phyloP scores from a whole-genome alignment of 768 basidiomycete genomes.

The Phlebiopsis flavidoalba region DNA sequence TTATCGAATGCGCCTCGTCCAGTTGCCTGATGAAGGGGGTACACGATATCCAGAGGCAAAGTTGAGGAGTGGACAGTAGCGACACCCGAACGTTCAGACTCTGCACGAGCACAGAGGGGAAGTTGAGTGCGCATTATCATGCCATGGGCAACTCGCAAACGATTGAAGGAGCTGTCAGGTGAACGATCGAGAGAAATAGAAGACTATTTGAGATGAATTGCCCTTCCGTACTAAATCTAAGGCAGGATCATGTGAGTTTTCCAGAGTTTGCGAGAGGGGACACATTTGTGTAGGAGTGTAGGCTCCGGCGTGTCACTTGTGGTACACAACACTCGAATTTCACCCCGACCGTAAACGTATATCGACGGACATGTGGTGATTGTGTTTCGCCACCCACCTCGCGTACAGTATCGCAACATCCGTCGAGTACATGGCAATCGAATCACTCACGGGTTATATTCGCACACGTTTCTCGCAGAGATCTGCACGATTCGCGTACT shows the following conservation, averaged over 20 bases:
- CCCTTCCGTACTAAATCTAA: slow-evolving; percentile 53
- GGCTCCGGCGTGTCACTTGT: not conserved
- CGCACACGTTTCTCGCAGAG: slow-evolving; percentile 40
- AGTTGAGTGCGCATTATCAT: slow-evolving; percentile 75
- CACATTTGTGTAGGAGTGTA: slow-evolving; percentile 1
- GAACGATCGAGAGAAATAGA: slow-evolving; percentile 60
- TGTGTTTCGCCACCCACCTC: not conserved
- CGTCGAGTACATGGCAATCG: not conserved
- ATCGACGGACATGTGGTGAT: not conserved
- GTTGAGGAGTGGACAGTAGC: slow-evolving; percentile 72
- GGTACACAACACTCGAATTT: not conserved
- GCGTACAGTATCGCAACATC: not conserved
- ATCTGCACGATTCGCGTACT: slow-evolving; percentile 48
- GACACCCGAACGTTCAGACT: slow-evolving; percentile 84
- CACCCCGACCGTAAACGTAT: too few species aligned
- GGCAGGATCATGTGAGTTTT: not conserved
- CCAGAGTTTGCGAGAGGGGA: not conserved
- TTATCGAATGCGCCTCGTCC: slow-evolving; percentile 83
- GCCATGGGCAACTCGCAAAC: slow-evolving; percentile 62
- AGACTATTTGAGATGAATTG: slow-evolving; percentile 62
- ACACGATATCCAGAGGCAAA: slow-evolving; percentile 79
- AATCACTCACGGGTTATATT: slow-evolving; percentile 47
- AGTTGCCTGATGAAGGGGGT: slow-evolving; percentile 63
- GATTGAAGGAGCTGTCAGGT: slow-evolving; percentile 52
- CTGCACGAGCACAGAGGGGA: slow-evolving; percentile 63